Conservation (phyloP, 2,329 filamentous ascomycete species). For the Aspergillus japonicus region DNA sequence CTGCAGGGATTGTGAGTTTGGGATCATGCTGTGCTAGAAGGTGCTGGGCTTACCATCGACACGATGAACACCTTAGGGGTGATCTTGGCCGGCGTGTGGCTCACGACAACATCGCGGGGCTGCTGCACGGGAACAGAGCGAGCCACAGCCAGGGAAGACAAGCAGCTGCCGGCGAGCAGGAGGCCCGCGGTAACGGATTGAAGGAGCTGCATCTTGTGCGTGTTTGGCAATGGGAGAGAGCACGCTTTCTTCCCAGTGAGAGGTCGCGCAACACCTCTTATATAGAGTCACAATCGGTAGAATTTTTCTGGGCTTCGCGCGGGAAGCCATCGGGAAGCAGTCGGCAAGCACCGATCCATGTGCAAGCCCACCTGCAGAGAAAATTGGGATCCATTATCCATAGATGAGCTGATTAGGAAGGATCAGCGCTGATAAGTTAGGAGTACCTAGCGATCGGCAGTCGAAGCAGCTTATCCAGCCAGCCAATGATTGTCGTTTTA, state of each 20-base stretch:
- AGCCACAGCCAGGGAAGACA: constrained; percentile 9
- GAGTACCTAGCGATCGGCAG: neutral
- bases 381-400: neutral
- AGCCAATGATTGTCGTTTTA: neutral
- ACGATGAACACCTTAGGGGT: constrained; percentile 45
- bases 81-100: constrained; percentile 20
- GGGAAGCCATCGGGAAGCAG: neutral
- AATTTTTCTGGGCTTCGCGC: neutral
- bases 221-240: neutral
- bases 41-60: constrained; percentile 36
- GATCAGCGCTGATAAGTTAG: neutral
- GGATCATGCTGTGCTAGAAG: neutral
- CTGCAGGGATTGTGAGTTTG: constrained; percentile 36
- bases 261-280: neutral
- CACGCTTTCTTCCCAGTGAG: neutral
- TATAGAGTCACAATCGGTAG: neutral
- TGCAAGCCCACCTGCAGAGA: neutral
- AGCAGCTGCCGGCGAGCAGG: constrained; percentile 17
- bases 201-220: constrained; percentile 16
- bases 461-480: neutral
- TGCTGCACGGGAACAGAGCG: neutral
- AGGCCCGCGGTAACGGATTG: constrained; percentile 14
- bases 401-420: neutral
- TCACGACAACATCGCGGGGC: neutral
- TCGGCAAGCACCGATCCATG: too few species aligned